Conservation (phyloP, 2,329 filamentous ascomycete genomes). For the Didymella keratinophila region DNA sequence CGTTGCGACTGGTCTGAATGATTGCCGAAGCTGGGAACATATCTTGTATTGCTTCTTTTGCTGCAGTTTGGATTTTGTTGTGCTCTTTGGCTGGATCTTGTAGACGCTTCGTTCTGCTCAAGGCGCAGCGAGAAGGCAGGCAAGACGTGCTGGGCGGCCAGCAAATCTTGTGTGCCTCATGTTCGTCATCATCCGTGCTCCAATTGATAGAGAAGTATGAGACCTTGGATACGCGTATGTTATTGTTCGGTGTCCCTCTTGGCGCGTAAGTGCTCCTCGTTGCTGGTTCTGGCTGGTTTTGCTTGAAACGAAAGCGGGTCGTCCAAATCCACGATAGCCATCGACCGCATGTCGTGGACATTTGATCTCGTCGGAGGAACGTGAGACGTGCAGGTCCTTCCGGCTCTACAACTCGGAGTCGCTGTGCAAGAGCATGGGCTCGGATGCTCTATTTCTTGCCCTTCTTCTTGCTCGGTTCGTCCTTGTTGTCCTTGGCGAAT, state of each 20-base stretch:
- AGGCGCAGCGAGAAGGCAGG: neutral
- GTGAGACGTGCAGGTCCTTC: neutral
- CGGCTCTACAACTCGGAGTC: neutral
- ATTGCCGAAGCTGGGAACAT: neutral
- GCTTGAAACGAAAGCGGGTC: too few species aligned
- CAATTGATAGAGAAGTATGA: neutral
- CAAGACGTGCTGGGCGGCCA: neutral
- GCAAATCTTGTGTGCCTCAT: too few species aligned
- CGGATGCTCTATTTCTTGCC: slow-evolving; percentile 38
- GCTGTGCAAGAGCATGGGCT: neutral
- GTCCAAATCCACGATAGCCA: neutral
- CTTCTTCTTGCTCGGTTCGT: slow-evolving; percentile 41
- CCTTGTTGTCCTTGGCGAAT: slow-evolving; percentile 65
- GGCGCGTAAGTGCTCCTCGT: neutral
- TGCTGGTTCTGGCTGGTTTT: neutral
- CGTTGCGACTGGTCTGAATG: neutral
- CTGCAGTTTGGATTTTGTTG: neutral
- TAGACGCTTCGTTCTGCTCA: neutral
- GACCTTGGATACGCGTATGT: neutral
- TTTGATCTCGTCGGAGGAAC: neutral
- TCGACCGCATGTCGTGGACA: neutral
- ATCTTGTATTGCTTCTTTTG: neutral
- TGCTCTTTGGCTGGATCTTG: neutral
- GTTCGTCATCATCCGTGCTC: too few species aligned
- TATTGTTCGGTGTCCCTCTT: neutral